Conservation (phyloP, 179 eudicot genomes). For the Heliamphora ciliata region DNA sequence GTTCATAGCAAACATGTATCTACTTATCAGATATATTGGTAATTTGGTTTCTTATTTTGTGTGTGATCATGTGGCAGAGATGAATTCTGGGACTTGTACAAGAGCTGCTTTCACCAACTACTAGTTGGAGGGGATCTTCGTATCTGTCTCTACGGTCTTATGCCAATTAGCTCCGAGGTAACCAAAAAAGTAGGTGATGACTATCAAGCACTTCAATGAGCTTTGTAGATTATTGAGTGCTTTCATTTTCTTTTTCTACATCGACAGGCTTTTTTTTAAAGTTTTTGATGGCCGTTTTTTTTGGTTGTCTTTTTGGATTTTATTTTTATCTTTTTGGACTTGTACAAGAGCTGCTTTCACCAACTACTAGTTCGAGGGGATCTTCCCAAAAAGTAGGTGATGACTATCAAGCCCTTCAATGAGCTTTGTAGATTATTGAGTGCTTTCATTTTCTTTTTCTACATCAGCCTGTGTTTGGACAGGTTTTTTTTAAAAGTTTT, state of each 20-base stretch:
- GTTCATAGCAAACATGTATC: background rate
- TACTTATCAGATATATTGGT: constrained; percentile 7
- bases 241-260: no score
- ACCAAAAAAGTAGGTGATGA: constrained; percentile 17
- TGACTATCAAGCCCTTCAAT: background rate
- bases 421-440: no score
- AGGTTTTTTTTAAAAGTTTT: no score
- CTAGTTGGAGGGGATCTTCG: constrained; percentile 53
- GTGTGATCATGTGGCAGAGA: constrained; percentile 39
- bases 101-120: constrained; percentile 53
- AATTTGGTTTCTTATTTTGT: constrained; percentile 8
- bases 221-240: no score
- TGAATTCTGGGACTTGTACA: constrained; percentile 82
- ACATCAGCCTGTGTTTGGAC: no score
- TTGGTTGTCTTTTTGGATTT: no score
- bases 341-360: constrained; percentile 63
- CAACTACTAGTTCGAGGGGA: constrained; percentile 46
- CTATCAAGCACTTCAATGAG: no score
- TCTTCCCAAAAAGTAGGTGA: constrained; percentile 26
- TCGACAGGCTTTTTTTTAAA: no score
- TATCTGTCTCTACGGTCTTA: constrained; percentile 58
- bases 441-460: no score
- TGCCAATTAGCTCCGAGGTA: constrained; percentile 23
- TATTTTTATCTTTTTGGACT: constrained; percentile 47
- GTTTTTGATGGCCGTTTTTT: no score